Evolutionary conservation across 805 yeast species (phyloP), one percentile per base, ranked within the genome.

Genomic region (Metschnikowia cerradonensis): DNA sequence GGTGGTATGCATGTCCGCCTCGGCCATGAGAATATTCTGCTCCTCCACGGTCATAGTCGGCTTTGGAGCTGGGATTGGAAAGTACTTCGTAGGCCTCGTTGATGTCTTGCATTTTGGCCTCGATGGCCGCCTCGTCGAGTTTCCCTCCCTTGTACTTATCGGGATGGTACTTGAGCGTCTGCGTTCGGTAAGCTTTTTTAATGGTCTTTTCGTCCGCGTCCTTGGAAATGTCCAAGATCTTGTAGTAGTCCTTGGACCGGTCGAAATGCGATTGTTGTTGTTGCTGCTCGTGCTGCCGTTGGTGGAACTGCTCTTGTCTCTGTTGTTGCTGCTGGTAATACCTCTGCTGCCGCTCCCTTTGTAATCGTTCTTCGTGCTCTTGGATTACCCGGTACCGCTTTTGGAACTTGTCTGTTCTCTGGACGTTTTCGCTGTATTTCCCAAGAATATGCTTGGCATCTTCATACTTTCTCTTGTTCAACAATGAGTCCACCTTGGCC

Each of bases 31-130:
- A 48, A 41, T 47, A 53, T 11, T 43, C 50, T 8, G 49, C 43
- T n/a, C 45, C 51, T 14, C 84, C 84, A 23, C 72, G 56, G 63
- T 91, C 96, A 61, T 87, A 92, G 43, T 82, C 78, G 41, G 72
- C 78, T 52, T 83, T 78, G 52, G 79, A 71, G 41, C 82, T 86
- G 1, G 81, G 80, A 57, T 87, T 82, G 8, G 90, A 80, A 35
- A 92, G 73, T 2, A 86, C 84, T 64, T 90, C 97, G 67, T 94
- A 90, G 0, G 98, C 98, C 63, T 87, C 89, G 67, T 92, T 94
- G 55, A 92, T 88, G 49, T 86, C 91, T 44, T 95, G 90, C 91
- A 92, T 94, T 60, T 87, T 88, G 45, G 73, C 73, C 67, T 90
- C 96, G 35, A 86, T 85, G 52, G 86, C 79, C 32, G 83, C 88